These are phyloP conservation scores for Aspergillus caelatus DNA, from an alignment of 2,329 filamentous ascomycete species.

Conservation along the genomic window DNA sequence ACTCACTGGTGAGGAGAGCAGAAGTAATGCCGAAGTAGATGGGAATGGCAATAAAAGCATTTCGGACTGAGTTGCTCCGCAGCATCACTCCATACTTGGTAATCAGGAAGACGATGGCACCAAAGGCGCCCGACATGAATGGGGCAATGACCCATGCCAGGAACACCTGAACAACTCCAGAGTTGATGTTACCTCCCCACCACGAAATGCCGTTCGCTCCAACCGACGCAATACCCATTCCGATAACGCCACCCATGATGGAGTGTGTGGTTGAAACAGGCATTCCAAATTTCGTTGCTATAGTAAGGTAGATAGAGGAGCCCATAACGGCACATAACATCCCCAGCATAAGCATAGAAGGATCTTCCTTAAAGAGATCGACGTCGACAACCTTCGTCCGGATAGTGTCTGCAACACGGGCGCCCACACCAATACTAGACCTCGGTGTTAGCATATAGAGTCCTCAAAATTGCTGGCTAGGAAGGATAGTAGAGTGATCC, in stretches of 20 bases:
- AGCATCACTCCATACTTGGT: constrained; percentile 20
- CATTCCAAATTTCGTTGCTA: constrained; percentile 20
- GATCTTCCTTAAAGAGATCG: constrained; percentile 10
- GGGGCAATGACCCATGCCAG: constrained; percentile 25
- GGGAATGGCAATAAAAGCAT: constrained; percentile 17
- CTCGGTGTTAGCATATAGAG: not conserved
- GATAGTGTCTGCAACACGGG: constrained; percentile 22
- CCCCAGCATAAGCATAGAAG: constrained; percentile 21
- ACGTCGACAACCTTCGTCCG: constrained; percentile 22
- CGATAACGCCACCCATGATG: constrained; percentile 23
- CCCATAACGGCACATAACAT: constrained; percentile 20
- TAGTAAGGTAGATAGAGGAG: constrained; percentile 20
- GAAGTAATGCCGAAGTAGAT: constrained; percentile 22
- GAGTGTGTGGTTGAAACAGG: constrained; percentile 24
- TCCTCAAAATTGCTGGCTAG: not conserved
- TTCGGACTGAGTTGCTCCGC: constrained; percentile 14
- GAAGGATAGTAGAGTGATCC: not conserved
- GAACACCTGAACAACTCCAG: constrained; percentile 24
- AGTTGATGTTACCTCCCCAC: constrained; percentile 25
- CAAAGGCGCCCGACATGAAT: constrained; percentile 16
- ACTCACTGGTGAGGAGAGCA: constrained; percentile 19
- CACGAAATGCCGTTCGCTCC: constrained; percentile 17
- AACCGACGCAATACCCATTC: constrained; percentile 21
- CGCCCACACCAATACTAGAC: constrained; percentile 20
- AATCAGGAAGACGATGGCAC: constrained; percentile 20